Conservation (phyloP, 768 basidiomycete genomes). For the Tulasnella sp. region DNA sequence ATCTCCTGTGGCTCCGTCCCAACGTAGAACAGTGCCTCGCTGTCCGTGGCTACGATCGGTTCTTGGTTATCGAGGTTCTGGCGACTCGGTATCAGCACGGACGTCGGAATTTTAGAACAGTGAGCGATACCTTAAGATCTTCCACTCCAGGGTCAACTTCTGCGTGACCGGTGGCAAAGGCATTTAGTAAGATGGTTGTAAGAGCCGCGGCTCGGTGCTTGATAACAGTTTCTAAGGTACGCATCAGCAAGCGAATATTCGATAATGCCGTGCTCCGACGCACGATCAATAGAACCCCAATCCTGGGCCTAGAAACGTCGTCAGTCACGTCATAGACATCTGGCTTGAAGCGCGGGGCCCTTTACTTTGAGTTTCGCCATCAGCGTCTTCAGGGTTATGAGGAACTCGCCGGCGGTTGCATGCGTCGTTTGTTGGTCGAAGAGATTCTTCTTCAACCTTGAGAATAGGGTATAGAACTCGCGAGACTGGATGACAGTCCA, state of each 20-base stretch:
- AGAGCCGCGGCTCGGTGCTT: constrained; percentile 15
- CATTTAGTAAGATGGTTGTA: background rate
- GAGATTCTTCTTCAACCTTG: constrained; percentile 33
- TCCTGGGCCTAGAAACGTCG: constrained; percentile 26
- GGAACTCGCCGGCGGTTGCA: constrained; percentile 39
- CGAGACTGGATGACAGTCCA: constrained; percentile 56
- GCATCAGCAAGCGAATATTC: constrained; percentile 31
- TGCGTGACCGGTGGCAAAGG: background rate
- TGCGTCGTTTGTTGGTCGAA: constrained; percentile 41
- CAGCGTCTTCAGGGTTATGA: constrained; percentile 44
- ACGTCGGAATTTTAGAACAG: background rate
- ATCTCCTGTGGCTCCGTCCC: background rate
- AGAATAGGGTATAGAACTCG: constrained; percentile 46
- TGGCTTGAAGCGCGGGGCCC: background rate
- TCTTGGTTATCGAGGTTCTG: constrained; percentile 9
- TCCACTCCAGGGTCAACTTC: background rate
- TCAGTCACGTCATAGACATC: background rate
- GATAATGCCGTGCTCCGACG: constrained; percentile 20
- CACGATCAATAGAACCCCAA: constrained; percentile 53
- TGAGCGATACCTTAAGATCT: background rate
- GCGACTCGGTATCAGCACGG: background rate
- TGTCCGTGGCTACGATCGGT: background rate
- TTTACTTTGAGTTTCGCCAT: constrained; percentile 57
- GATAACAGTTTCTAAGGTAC: constrained; percentile 23
- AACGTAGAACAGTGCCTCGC: background rate